Percentiles rank a stretch among this genome's conserved stretches.
Evolutionary conservation across 495 filamentous ascomycete species (phyloP).

Genomic region (Venustampulla echinocandica): DNA sequence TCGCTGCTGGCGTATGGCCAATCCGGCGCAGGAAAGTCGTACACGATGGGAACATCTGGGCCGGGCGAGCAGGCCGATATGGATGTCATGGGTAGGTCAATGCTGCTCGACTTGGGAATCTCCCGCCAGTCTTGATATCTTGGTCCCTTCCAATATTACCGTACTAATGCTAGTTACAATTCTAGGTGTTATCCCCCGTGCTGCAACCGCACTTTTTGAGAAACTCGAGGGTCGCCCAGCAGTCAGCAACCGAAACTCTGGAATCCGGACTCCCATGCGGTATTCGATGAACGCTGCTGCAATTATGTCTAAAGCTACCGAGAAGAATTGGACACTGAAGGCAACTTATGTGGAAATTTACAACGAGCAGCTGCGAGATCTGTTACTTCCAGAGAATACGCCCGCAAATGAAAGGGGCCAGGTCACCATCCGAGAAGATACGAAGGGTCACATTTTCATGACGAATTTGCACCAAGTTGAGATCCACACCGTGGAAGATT

Average conservation of each 20-base stretch:
- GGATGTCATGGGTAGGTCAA: conserved; percentile 68
- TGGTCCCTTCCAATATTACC: not conserved
- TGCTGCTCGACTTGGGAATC: not conserved
- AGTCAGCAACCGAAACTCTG: conserved; percentile 53
- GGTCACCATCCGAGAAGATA: conserved; percentile 85
- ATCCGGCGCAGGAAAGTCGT: conserved; percentile 99
- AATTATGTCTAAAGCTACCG: conserved; percentile 38
- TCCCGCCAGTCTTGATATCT: not conserved
- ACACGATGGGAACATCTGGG: conserved; percentile 96
- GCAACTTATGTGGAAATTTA: conserved; percentile 99
- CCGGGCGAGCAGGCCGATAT: conserved; percentile 70
- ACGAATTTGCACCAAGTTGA: conserved; percentile 82
- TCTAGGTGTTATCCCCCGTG: conserved; percentile 86
- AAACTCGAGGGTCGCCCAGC: conserved; percentile 54
- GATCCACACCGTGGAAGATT: conserved; percentile 87
- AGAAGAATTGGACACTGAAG: conserved; percentile 88
- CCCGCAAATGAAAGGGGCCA: conserved; percentile 56
- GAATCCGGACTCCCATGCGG: conserved; percentile 70
- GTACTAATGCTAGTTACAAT: conserved; percentile 13
- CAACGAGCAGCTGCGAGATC: conserved; percentile 89
- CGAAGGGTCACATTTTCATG: conserved; percentile 89
- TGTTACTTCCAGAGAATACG: conserved; percentile 71
- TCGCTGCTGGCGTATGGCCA: conserved; percentile 96
- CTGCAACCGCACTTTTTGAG: conserved; percentile 79
- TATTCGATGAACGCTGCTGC: conserved; percentile 58